A percentile compares a stretch with the other conserved stretches of the same genome.
These are phyloP conservation scores for Balamuthia mandrillaris DNA, from an alignment of 208 protist genomes.

Conservation along the genomic window DNA sequence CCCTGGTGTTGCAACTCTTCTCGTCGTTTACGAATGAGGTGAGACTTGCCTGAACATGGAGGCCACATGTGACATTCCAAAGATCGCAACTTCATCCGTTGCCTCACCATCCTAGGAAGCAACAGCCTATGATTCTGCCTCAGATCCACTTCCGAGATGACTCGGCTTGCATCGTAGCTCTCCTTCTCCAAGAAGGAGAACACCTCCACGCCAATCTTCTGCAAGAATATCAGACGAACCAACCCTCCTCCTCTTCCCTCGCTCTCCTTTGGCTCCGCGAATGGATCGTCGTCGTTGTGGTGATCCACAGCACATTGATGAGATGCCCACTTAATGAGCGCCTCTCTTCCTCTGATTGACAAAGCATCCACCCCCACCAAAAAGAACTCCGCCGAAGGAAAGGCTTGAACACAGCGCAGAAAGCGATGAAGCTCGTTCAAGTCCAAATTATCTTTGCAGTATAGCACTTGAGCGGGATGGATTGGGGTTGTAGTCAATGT, in stretches of 20 bases:
- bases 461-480: not conserved
- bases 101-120: too few species aligned
- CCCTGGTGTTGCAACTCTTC: too few species aligned
- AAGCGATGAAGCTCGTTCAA: not conserved
- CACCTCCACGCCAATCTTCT: not conserved
- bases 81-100: too few species aligned
- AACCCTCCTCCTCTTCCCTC: not conserved
- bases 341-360: not conserved
- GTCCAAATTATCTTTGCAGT: not conserved
- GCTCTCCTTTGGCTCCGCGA: not conserved
- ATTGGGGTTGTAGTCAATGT: not conserved
- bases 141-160: too few species aligned
- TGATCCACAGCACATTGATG: too few species aligned
- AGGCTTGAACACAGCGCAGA: not conserved
- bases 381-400: not conserved
- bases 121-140: too few species aligned
- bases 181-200: not conserved
- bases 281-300: not conserved
- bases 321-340: not conserved
- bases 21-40: too few species aligned
- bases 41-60: too few species aligned
- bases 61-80: too few species aligned
- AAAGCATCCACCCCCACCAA: not conserved
- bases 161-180: too few species aligned
- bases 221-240: not conserved